Evolutionary conservation across 2,329 filamentous ascomycete species (phyloP).

Genomic region (Ascochyta lentis): DNA sequence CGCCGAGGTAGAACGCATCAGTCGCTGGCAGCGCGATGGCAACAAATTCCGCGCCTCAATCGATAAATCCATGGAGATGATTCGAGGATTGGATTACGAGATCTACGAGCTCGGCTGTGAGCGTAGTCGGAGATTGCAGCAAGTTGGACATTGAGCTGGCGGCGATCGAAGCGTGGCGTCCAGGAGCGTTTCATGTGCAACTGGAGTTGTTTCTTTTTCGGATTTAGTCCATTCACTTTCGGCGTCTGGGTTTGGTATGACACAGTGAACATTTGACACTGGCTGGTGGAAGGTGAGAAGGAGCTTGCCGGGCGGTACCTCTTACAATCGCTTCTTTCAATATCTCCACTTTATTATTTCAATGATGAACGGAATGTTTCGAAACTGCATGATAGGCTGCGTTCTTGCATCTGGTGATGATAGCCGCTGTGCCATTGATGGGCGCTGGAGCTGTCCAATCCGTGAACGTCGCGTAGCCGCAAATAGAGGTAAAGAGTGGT

Average conservation of each 20-base stretch:
- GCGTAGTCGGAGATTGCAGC: slow-evolving; percentile 47
- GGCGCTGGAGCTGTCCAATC: slow-evolving; percentile 50
- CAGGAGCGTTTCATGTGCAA: slow-evolving; percentile 47
- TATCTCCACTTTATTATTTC: slow-evolving; percentile 35
- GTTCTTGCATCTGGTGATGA: slow-evolving; percentile 33
- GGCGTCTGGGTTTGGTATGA: slow-evolving; percentile 37
- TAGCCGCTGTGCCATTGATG: slow-evolving; percentile 50
- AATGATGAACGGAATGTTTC: slow-evolving; percentile 43
- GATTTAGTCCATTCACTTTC: slow-evolving; percentile 44
- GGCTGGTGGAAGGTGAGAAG: slow-evolving; percentile 35
- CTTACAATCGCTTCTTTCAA: slow-evolving; percentile 46
- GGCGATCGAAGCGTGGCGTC: slow-evolving; percentile 36
- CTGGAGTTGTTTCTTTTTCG: slow-evolving; percentile 33
- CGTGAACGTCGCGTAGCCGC: slow-evolving; percentile 49
- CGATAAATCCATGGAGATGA: slow-evolving; percentile 73
- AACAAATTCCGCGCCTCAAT: slow-evolving; percentile 64
- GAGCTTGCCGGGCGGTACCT: slow-evolving; percentile 45
- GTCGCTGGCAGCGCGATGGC: slow-evolving; percentile 78
- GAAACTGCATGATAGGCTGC: slow-evolving; percentile 41
- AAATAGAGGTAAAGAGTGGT: slow-evolving; percentile 47
- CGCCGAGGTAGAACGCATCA: slow-evolving; percentile 77
- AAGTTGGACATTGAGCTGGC: slow-evolving; percentile 39
- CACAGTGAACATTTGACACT: slow-evolving; percentile 38
- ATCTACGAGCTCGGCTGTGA: slow-evolving; percentile 71
- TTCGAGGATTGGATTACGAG: slow-evolving; percentile 73